Percentiles rank a stretch among this genome's conserved stretches.
Evolutionary conservation across 2,329 filamentous ascomycete genomes (phyloP).

Genomic region (Colletotrichum sp.): DNA sequence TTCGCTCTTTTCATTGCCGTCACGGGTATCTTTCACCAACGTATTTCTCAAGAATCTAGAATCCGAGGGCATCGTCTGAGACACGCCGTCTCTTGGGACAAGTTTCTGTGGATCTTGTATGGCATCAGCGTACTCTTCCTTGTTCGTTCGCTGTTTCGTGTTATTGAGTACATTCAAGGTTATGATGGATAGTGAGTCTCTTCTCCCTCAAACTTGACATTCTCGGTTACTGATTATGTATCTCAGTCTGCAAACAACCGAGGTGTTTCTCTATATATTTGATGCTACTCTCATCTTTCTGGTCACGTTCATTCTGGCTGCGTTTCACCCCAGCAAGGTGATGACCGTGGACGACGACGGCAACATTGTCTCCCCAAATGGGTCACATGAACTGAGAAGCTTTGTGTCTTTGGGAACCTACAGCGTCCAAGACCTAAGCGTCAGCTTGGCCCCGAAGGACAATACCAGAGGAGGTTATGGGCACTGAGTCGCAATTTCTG

Average conservation of each 20-base stretch:
- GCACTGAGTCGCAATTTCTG: background rate
- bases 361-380: background rate
- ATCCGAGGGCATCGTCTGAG: background rate
- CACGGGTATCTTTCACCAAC: background rate
- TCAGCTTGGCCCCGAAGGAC: background rate
- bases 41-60: background rate
- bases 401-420: background rate
- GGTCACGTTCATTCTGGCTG: background rate
- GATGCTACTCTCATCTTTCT: background rate
- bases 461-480: background rate
- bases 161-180: background rate
- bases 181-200: background rate
- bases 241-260: background rate
- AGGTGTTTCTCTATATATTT: background rate
- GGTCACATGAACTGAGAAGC: background rate
- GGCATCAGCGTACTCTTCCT: background rate
- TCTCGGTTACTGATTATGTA: background rate
- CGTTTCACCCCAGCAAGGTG: background rate
- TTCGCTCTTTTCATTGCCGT: background rate
- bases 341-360: background rate
- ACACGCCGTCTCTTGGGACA: background rate
- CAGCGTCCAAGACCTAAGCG: background rate
- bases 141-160: background rate
- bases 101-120: background rate
- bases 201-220: background rate